Conservation (phyloP, 257 asterid genomes). For the Verbascum thapsus region DNA sequence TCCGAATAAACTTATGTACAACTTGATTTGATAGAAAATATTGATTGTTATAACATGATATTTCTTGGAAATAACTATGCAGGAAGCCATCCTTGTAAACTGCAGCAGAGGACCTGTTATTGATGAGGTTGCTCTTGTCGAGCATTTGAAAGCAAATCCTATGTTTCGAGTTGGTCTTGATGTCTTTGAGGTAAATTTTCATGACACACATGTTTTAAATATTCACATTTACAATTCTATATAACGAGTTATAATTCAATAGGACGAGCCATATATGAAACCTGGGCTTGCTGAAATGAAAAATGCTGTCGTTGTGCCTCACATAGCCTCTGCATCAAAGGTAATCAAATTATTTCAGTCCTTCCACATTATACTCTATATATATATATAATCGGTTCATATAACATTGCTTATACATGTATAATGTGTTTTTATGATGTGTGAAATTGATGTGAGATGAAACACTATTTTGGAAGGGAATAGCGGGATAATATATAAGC, state of each 20-base stretch:
- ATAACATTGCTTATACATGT: neutral
- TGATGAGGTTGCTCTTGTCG: constrained; percentile 94
- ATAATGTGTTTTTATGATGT: neutral
- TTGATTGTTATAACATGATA: neutral
- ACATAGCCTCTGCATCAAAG: constrained; percentile 98
- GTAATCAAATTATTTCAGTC: constrained; percentile 36
- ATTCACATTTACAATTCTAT: neutral
- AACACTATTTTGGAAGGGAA: neutral
- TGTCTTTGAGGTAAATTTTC: constrained; percentile 78
- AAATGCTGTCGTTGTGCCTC: constrained; percentile 91
- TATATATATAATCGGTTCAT: neutral
- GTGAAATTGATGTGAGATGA: neutral
- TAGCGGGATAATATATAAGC: neutral
- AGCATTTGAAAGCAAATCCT: constrained; percentile 84
- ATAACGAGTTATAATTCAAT: constrained; percentile 9
- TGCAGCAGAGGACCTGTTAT: constrained; percentile 98
- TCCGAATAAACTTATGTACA: neutral
- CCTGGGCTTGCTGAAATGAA: constrained; percentile 91
- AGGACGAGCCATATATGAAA: constrained; percentile 98
- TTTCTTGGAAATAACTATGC: constrained; percentile 2
- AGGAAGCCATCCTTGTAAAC: constrained; percentile 93
- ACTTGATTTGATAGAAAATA: neutral
- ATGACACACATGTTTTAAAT: neutral
- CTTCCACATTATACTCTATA: neutral
- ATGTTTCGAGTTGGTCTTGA: constrained; percentile 99